Conservation (phyloP, 257 asterid species). For the Gentiana macrophylla region DNA sequence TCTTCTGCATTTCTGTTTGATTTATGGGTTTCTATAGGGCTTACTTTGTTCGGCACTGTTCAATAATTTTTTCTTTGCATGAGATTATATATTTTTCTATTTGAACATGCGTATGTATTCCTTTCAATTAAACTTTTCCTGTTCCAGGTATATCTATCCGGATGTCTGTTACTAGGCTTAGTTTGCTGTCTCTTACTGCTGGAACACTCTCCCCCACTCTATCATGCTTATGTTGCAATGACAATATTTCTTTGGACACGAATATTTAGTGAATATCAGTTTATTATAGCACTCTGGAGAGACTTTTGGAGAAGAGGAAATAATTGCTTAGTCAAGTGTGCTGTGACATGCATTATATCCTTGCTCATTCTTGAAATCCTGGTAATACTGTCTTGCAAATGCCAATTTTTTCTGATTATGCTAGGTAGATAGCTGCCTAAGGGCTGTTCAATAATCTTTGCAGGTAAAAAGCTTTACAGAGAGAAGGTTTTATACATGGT, state of each 20-base stretch:
- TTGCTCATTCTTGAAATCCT: slow-evolving; percentile 79
- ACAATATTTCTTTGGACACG: slow-evolving; percentile 86
- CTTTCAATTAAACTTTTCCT: slow-evolving; percentile 3
- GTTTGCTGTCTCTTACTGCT: slow-evolving; percentile 45
- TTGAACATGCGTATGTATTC: neutral
- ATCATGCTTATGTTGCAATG: slow-evolving; percentile 77
- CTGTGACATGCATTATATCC: slow-evolving; percentile 38
- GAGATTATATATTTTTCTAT: neutral
- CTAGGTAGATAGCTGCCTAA: slow-evolving; percentile 12
- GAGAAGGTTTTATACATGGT: slow-evolving; percentile 83
- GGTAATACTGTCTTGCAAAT: slow-evolving; percentile 33
- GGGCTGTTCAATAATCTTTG: slow-evolving; percentile 14
- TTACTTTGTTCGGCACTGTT: too few relatives aligned
- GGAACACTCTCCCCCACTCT: slow-evolving; percentile 87
- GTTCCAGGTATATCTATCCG: slow-evolving; percentile 57
- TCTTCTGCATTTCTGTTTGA: too few relatives aligned
- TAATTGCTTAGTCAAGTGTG: slow-evolving; percentile 36
- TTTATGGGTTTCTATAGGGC: too few relatives aligned
- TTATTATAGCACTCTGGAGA: slow-evolving; percentile 56
- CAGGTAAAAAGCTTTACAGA: slow-evolving; percentile 90
- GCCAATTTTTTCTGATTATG: slow-evolving; percentile 11
- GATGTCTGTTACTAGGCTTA: slow-evolving; percentile 51
- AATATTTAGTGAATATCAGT: slow-evolving; percentile 65
- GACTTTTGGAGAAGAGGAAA: slow-evolving; percentile 32
- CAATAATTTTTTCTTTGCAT: neutral